Conservation (phyloP, 2,329 filamentous ascomycete genomes). For the Alternaria conjuncta region DNA sequence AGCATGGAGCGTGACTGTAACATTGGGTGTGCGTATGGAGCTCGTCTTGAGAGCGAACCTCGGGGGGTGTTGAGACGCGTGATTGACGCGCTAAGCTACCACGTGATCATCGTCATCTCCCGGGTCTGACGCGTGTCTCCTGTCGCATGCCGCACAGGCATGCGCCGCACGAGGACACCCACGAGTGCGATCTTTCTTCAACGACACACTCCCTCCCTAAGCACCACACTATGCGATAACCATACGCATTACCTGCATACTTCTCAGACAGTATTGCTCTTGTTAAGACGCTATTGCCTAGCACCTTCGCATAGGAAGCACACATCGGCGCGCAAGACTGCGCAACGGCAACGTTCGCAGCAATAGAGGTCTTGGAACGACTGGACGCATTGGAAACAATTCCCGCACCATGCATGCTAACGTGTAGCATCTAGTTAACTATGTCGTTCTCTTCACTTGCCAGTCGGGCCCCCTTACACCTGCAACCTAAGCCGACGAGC, state of each 20-base stretch:
- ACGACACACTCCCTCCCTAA: background rate
- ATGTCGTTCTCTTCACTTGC: background rate
- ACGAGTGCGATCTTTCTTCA: background rate
- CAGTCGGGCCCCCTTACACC: background rate
- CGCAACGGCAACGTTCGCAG: background rate
- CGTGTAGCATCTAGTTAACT: background rate
- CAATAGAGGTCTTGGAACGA: background rate
- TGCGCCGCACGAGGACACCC: background rate
- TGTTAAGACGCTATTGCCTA: background rate
- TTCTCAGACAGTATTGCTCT: background rate
- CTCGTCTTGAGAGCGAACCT: background rate
- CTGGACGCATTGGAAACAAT: fast-evolving
- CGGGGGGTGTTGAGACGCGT: background rate
- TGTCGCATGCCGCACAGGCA: background rate
- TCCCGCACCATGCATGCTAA: background rate
- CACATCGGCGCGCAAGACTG: background rate
- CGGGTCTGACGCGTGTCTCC: background rate
- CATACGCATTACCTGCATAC: too few relatives aligned
- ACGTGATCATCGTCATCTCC: background rate
- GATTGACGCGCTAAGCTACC: background rate
- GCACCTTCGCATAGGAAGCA: background rate
- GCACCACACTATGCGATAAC: fast-evolving
- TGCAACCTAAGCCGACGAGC: background rate
- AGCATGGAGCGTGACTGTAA: background rate
- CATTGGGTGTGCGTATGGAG: background rate